Percentiles rank a stretch among this genome's conserved stretches.
phyloP scores from a whole-genome alignment of 768 basidiomycete genomes.

The Boletellus ananiceps region DNA sequence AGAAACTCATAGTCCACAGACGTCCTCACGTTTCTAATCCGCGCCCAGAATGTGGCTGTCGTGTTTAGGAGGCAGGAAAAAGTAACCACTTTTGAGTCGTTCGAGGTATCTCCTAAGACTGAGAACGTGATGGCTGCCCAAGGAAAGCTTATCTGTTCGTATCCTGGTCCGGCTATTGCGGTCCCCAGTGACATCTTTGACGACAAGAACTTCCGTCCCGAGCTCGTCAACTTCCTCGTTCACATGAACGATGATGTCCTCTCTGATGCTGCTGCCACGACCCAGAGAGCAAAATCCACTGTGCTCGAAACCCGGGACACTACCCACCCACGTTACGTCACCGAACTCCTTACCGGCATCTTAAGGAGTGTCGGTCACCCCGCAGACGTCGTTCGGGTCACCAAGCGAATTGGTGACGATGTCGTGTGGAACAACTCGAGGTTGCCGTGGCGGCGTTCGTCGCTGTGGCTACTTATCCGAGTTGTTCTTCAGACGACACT shows the following conservation, averaged over 20 bases:
- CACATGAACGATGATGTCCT: conserved; percentile 28
- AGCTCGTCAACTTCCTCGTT: conserved; percentile 37
- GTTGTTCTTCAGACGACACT: conserved; percentile 41
- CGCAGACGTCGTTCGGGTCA: conserved; percentile 26
- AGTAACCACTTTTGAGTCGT: conserved; percentile 39
- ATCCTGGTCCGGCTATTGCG: conserved; percentile 42
- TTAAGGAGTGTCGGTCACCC: conserved; percentile 35
- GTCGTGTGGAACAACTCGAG: conserved; percentile 38
- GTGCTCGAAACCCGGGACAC: conserved; percentile 38
- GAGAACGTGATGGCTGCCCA: conserved; percentile 32
- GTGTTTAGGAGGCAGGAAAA: conserved; percentile 31
- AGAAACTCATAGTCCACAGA: conserved; percentile 24
- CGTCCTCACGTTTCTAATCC: conserved; percentile 34
- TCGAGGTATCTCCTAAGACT: conserved; percentile 40
- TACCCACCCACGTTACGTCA: conserved; percentile 41
- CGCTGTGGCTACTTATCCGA: conserved; percentile 47
- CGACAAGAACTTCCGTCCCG: conserved; percentile 26
- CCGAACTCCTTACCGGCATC: conserved; percentile 41
- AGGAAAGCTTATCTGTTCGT: conserved; percentile 45
- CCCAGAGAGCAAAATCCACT: conserved; percentile 32
- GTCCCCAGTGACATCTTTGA: conserved; percentile 29
- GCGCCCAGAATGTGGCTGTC: conserved; percentile 47
- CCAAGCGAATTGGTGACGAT: conserved; percentile 45
- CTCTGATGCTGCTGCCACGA: conserved; percentile 31
- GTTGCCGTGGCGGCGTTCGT: conserved; percentile 46